A percentile compares a stretch with the other conserved stretches of the same genome.
phyloP scores from a whole-genome alignment of 805 yeast genomes.

The Saccharomycopsis amapae region DNA sequence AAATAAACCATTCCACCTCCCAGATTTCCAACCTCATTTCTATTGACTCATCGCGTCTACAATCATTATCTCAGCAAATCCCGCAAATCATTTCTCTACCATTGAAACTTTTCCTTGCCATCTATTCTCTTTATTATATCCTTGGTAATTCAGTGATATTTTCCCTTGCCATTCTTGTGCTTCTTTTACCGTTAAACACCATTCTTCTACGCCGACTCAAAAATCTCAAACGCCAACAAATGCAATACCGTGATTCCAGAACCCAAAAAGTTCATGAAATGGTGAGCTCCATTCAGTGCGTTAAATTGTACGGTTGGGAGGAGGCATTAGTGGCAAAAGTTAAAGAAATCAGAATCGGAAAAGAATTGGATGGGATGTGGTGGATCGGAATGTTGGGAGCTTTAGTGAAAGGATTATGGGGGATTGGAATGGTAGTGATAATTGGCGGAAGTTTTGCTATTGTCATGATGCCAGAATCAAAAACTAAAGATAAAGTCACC shows the following conservation, averaged over 20 bases:
- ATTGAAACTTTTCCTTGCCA: conserved; percentile 44
- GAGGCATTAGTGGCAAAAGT: conserved; percentile 49
- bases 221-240: conserved; percentile 43
- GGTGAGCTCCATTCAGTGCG: conserved; percentile 49
- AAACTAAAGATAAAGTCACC: too few relatives aligned
- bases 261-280: conserved; percentile 55
- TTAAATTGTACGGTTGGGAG: conserved; percentile 67
- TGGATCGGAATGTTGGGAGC: conserved; percentile 44
- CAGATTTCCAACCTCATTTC: conserved; percentile 68
- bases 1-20: too few relatives aligned
- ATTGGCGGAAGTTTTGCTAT: conserved; percentile 47
- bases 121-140: conserved; percentile 47
- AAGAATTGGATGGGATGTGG: conserved; percentile 46
- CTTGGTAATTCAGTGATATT: conserved; percentile 49
- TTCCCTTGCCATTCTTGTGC: conserved; percentile 45
- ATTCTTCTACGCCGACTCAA: conserved; percentile 40
- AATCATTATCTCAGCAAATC: conserved; percentile 46
- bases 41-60: conserved; percentile 66
- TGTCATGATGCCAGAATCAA: conserved; percentile 40
- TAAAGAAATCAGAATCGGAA: conserved; percentile 45
- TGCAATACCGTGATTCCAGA: conserved; percentile 58
- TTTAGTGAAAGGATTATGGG: too few relatives aligned
- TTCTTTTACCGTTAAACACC: conserved; percentile 55
- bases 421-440: too few relatives aligned
- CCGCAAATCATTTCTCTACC: conserved; percentile 56